Base-by-base conservation (phyloP, 495 filamentous ascomycete species). In the Echria macrotheca region DNA sequence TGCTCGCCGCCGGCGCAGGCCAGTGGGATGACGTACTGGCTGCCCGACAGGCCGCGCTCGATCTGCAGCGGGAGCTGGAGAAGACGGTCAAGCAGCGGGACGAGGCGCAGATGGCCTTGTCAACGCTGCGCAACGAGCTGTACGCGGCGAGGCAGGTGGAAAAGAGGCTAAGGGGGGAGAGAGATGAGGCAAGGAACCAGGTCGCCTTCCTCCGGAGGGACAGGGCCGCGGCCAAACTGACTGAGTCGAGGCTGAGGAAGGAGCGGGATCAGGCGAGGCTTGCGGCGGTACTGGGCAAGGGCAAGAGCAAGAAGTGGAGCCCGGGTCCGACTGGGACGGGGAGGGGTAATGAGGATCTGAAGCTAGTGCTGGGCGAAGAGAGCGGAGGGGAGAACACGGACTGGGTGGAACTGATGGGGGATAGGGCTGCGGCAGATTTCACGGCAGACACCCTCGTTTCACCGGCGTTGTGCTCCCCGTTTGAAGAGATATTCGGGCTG, bases 111-210 rank as follows among this genome's bases (percentile, higher is more conserved):
- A 37, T 64, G 26, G 47, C 49, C 17, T 43, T 60, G 0, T 55
- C 56, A 12, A 40, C 56, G 3, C 40, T 60, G 1, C 51, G 52
- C 15, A 64, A 64, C 59, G 59, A 62, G 40, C 37, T 64, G 5
- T 64, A 64, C 42, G 41, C 59, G 4, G 56, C 59, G 5, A 46
- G 54, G 2, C 59, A 60, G 38, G 29, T 52, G 2, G 56, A 56
- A 21, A 59, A 60, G 39, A 53, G 59, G 12, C 29, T 64, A 12
- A 50, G 61, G 29, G 50, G 44, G 1, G 61, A 64, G 36, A 51
- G 56, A 1, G 59, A 62, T 25, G 61, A 64, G 41, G 59, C 54
- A 0, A 44, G 56, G 3, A 19, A 23, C 3, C 56, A 57, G 39
- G 53, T 54, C 0, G 37, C 32, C 11, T 57, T 53, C 12, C 28